Conservation (phyloP, 1,284 basidiomycete genomes). For the Jaminaea rosea region DNA sequence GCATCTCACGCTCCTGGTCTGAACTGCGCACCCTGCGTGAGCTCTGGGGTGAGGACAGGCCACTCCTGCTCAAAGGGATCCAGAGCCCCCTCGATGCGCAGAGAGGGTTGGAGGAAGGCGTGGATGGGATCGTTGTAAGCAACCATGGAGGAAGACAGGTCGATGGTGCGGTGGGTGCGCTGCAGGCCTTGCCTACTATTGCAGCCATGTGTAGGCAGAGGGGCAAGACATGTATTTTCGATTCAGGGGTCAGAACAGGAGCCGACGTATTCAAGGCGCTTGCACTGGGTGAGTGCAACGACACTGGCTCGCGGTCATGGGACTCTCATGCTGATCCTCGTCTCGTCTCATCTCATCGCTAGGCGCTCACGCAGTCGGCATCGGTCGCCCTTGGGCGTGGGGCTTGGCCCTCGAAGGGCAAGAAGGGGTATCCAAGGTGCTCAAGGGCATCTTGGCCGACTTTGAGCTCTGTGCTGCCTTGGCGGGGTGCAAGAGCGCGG, state of each 20-base stretch:
- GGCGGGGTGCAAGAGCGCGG: conserved; percentile 2
- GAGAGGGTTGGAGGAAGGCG: conserved; percentile 12
- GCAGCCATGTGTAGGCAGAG: conserved; percentile 8
- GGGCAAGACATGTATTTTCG: conserved; percentile 30
- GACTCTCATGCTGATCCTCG: background rate
- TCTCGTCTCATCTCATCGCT: conserved; percentile 6
- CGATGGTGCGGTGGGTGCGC: conserved; percentile 30
- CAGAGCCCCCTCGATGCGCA: conserved; percentile 28
- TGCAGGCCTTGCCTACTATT: conserved; percentile 26
- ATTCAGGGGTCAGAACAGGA: conserved; percentile 33
- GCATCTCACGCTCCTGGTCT: conserved; percentile 32
- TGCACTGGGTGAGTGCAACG: background rate
- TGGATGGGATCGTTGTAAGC: conserved; percentile 41
- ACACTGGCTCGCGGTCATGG: background rate
- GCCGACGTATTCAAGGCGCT: conserved; percentile 40
- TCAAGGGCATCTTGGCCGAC: conserved; percentile 33
- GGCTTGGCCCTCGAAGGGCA: conserved; percentile 32
- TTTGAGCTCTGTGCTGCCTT: conserved; percentile 18
- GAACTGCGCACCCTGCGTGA: conserved; percentile 26
- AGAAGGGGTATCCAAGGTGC: conserved; percentile 31
- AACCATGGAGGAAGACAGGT: conserved; percentile 44
- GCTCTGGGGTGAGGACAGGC: conserved; percentile 26
- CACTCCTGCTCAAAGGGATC: conserved; percentile 42
- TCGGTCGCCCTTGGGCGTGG: conserved; percentile 39
- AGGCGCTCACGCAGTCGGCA: conserved; percentile 36